These are phyloP conservation scores for Raphanus raphanistrum DNA, from an alignment of 345 rosid species.

Conservation along the genomic window DNA sequence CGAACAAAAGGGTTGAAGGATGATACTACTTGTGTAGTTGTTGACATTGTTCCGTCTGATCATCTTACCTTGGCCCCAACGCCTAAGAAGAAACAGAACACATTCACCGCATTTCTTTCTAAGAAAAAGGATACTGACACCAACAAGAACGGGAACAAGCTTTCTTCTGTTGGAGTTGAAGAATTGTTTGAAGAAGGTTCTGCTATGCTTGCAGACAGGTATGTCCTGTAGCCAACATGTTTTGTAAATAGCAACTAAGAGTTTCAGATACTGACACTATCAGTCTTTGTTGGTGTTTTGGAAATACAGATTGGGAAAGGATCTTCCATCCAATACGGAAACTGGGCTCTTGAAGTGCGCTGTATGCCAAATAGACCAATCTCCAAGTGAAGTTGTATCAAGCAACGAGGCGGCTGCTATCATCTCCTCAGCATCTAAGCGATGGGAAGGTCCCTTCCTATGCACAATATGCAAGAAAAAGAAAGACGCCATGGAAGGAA, in stretches of 20 bases:
- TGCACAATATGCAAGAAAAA: conserved; percentile 78
- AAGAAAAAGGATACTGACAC: conserved; percentile 56
- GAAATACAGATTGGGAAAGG: conserved; percentile 82
- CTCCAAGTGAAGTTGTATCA: conserved; percentile 58
- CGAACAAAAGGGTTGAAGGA: conserved; percentile 97
- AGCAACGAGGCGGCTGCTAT: conserved; percentile 63
- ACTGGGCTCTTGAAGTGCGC: conserved; percentile 83
- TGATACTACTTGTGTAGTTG: conserved; percentile 98
- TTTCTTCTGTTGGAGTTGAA: conserved; percentile 89
- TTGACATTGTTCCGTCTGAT: conserved; percentile 91
- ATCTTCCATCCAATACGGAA: conserved; percentile 50
- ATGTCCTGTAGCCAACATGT: not conserved
- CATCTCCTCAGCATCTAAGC: conserved; percentile 72
- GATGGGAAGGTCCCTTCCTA: conserved; percentile 94
- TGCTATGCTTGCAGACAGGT: conserved; percentile 97
- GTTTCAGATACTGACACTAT: not conserved
- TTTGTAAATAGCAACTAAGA: not conserved
- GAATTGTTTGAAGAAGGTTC: conserved; percentile 99
- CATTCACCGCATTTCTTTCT: conserved; percentile 61
- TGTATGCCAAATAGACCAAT: conserved; percentile 92
- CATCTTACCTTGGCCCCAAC: conserved; percentile 61
- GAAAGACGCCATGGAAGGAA: conserved; percentile 99
- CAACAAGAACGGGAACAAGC: conserved; percentile 68
- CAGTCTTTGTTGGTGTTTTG: not conserved
- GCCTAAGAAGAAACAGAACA: conserved; percentile 71